Evolutionary conservation across 169 alveolate genomes (phyloP).

Genomic region (Cryptosporidium parvum): DNA sequence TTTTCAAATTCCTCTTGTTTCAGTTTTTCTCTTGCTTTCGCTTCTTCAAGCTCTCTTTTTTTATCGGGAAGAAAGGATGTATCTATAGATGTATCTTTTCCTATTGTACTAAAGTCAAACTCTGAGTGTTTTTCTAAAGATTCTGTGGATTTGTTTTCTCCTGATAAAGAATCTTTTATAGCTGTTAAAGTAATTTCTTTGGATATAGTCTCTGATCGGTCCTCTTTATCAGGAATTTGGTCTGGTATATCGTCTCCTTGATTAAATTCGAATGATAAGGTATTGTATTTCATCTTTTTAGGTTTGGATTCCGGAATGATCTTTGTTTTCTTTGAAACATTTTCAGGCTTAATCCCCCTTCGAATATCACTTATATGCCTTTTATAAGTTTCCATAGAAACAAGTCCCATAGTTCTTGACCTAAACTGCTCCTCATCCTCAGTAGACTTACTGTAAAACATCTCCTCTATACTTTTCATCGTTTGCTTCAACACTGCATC

Average conservation of each 20-base stretch:
- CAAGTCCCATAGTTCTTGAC: conserved; percentile 19
- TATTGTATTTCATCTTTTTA: not conserved
- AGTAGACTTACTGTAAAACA: conserved; percentile 35
- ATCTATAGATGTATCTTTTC: conserved; percentile 53
- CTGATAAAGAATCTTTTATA: not conserved
- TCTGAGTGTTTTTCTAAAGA: not conserved
- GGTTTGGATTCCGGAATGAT: not conserved
- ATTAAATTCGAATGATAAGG: conserved; percentile 44
- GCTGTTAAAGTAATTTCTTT: not conserved
- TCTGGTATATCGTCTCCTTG: not conserved
- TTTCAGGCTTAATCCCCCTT: not conserved
- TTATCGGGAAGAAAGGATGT: conserved; percentile 62
- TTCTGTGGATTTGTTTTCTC: not conserved
- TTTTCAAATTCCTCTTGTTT: conserved; percentile 33
- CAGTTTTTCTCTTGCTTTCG: not conserved
- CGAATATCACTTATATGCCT: not conserved
- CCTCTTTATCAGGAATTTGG: not conserved
- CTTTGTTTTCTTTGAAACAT: not conserved
- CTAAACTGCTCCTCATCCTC: conserved; percentile 39
- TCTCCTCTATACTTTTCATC: conserved; percentile 37
- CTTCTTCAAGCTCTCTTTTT: conserved; percentile 33
- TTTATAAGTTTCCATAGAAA: conserved; percentile 25
- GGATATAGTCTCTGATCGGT: not conserved
- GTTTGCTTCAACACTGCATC: too few relatives aligned
- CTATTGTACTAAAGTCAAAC: conserved; percentile 18